These are phyloP conservation scores for Petunia hybrid DNA, from an alignment of 305 asterid species.

Conservation along the genomic window DNA sequence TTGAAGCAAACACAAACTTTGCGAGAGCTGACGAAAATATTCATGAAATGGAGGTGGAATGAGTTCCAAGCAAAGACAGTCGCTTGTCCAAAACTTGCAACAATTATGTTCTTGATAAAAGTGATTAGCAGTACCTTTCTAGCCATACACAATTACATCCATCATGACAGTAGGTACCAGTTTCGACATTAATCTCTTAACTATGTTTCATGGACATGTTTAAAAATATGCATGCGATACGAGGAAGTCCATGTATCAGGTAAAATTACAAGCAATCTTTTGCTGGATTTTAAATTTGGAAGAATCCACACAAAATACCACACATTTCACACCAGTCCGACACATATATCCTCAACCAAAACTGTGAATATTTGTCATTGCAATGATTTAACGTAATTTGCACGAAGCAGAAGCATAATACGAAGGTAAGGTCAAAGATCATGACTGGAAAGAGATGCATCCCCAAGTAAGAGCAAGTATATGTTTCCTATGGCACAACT, in stretches of 20 bases:
- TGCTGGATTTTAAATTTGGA: not conserved
- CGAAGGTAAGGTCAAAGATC: not conserved
- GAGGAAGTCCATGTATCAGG: not conserved
- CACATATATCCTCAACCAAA: not conserved
- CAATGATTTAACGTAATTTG: not conserved
- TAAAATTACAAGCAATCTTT: not conserved
- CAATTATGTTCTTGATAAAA: slow-evolving; percentile 12
- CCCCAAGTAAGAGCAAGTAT: not conserved
- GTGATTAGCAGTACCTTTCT: not conserved
- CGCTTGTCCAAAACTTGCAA: slow-evolving; percentile 14
- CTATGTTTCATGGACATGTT: not conserved
- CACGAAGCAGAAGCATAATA: not conserved
- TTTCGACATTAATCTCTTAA: not conserved
- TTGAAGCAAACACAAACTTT: not conserved
- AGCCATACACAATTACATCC: not conserved
- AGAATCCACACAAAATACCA: not conserved
- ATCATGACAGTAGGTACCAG: slow-evolving; percentile 12
- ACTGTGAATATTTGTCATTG: not conserved
- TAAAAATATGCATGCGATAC: not conserved
- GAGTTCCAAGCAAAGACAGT: not conserved
- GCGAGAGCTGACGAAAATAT: not conserved
- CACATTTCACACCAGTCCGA: not conserved
- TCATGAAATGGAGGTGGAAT: slow-evolving; percentile 18
- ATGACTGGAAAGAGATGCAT: not conserved
- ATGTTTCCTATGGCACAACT: not conserved